Evolutionary conservation across 225 moss, liverwort and hornwort genomes (phyloP), one percentile per base, ranked within the genome.

Genomic region (Sphagnum contortum): DNA sequence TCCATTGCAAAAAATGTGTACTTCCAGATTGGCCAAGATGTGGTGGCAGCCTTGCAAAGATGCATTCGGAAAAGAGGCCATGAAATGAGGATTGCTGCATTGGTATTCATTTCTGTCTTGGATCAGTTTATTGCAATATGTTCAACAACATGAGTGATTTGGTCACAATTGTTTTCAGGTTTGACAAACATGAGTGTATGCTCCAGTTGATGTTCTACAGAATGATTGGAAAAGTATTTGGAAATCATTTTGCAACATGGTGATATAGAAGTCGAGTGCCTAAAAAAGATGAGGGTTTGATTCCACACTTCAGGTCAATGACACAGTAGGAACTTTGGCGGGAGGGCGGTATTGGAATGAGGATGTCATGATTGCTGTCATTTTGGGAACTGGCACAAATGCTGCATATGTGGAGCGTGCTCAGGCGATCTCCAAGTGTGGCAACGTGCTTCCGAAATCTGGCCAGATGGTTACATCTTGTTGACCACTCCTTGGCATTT

Each of bases 361-460:
- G 45, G 84, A 91, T 55, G 91, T 91, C 59, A 87, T 91, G 88
- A 62, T 91, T 47, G 86, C 91, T 68, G 88, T 91, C 12, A 91
- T 91, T 64, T 65, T 91, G 68, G 91, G 91, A 52, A 91, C 91
- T 47, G 91, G 91, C 50, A 91, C 91, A 9, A 91, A 91, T 77
- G 91, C 91, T 45, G 80, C 80, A 65, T 91, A 88, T 48, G 86
- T 88, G 55, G 91, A 91, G 75, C 75, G 84, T 60, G 82, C 84
- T 6, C 84, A 87, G 63, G 75, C 82, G 48, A 77, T 91, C 57
- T 77, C 81, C 48, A 88, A 88, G 60, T 91, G 88, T 81, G 53
- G 59, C 13, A 88, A 78, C 48, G 80, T 79, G 50, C 64, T 55
- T 47, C 82, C 87, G 3, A 77, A 79, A 57, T 80, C 83, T 69